phyloP scores from a whole-genome alignment of 176 grass and related monocot species.

The Rhynchospora breviuscula region DNA sequence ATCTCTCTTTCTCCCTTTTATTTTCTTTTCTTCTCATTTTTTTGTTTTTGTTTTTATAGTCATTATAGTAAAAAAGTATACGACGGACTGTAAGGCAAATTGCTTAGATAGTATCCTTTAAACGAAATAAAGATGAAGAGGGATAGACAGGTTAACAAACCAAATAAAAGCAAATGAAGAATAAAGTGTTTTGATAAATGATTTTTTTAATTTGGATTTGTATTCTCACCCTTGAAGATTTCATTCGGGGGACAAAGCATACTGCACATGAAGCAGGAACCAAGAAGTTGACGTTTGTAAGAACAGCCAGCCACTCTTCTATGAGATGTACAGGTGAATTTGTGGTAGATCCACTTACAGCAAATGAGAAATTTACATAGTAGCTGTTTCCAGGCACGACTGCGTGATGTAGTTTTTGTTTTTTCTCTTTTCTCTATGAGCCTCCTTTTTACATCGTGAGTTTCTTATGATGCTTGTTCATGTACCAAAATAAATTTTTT shows the following conservation, averaged over 20 bases:
- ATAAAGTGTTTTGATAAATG: background rate
- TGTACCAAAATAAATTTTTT: constrained; percentile 20
- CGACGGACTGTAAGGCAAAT: background rate
- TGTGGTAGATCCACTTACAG: constrained; percentile 10
- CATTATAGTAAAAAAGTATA: background rate
- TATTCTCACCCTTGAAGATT: constrained; percentile 34
- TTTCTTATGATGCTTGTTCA: constrained; percentile 24
- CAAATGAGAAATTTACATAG: constrained; percentile 22
- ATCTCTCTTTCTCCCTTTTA: background rate
- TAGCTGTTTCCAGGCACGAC: constrained; percentile 16
- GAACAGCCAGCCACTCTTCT: background rate
- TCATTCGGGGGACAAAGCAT: constrained; percentile 30
- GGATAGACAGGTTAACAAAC: background rate
- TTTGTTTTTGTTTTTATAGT: background rate
- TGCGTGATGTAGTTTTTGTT: constrained; percentile 10
- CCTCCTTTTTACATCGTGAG: background rate
- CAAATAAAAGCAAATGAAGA: background rate
- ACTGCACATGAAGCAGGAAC: constrained; percentile 62
- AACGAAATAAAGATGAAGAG: background rate
- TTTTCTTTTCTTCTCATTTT: background rate
- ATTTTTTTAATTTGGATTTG: background rate
- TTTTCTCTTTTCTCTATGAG: constrained; percentile 17
- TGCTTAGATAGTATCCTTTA: background rate
- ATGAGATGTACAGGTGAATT: constrained; percentile 21
- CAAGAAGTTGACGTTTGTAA: constrained; percentile 36